phyloP scores from a whole-genome alignment of 2,329 filamentous ascomycete genomes.

The Aspergillus sp. region DNA sequence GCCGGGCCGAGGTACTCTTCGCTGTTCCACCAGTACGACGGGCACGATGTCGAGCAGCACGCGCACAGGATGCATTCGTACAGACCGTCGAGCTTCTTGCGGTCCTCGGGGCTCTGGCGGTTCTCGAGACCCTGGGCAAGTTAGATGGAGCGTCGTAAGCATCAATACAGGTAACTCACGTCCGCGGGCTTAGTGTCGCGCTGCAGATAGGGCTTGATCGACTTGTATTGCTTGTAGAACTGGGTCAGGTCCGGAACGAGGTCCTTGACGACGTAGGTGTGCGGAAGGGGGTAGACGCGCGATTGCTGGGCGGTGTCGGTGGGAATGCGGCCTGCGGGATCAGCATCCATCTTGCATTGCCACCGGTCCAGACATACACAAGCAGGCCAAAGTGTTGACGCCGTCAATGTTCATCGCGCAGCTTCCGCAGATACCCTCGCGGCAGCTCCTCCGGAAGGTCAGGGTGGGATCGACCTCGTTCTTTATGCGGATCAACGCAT shows the following conservation, averaged over 20 bases:
- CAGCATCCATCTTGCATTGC: slow-evolving; percentile 5
- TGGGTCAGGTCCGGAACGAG: slow-evolving; percentile 94
- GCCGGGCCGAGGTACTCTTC: slow-evolving; percentile 98
- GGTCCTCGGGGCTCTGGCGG: slow-evolving; percentile 82
- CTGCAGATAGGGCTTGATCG: slow-evolving; percentile 97
- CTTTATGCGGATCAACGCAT: slow-evolving; percentile 96
- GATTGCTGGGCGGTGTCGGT: slow-evolving; percentile 69
- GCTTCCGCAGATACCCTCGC: slow-evolving; percentile 96
- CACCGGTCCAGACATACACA: slow-evolving; percentile 59
- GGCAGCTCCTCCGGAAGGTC: slow-evolving; percentile 90
- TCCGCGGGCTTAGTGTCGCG: slow-evolving; percentile 74
- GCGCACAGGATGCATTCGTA: slow-evolving; percentile 99
- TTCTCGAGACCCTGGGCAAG: slow-evolving; percentile 69
- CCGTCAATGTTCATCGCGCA: slow-evolving; percentile 99
- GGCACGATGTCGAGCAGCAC: slow-evolving; percentile 97
- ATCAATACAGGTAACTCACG: slow-evolving; percentile 47
- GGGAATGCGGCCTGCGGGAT: slow-evolving; percentile 71
- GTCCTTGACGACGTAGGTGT: slow-evolving; percentile 99
- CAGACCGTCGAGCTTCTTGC: slow-evolving; percentile 91
- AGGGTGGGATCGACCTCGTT: slow-evolving; percentile 96
- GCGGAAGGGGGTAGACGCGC: slow-evolving; percentile 94
- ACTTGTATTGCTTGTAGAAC: slow-evolving; percentile 99
- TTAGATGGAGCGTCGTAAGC: not conserved
- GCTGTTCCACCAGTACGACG: slow-evolving; percentile 99
- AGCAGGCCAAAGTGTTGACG: slow-evolving; percentile 91